Percentiles rank a stretch among this genome's conserved stretches.
Evolutionary conservation across 2,329 filamentous ascomycete species (phyloP).

Genomic region (Drechslerella stenobrocha): DNA sequence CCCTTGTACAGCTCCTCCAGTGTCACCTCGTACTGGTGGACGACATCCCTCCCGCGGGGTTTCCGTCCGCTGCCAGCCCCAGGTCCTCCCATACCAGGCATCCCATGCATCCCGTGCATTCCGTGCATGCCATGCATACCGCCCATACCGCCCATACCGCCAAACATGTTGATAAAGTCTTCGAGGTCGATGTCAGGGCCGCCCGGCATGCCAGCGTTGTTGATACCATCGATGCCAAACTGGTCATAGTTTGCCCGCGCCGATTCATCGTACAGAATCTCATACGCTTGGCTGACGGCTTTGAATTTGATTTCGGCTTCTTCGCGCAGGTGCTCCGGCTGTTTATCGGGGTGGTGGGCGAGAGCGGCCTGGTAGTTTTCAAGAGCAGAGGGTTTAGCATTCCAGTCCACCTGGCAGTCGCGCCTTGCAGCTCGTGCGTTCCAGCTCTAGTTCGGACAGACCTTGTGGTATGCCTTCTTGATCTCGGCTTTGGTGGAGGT

Average conservation of each 20-base stretch:
- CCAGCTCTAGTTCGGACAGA: constrained; percentile 56
- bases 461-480: constrained; percentile 96
- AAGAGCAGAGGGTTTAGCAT: constrained; percentile 14
- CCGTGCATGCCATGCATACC: constrained; percentile 64
- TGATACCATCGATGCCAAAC: constrained; percentile 94
- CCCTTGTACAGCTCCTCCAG: constrained; percentile 97
- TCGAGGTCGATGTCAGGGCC: constrained; percentile 78
- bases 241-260: constrained; percentile 89
- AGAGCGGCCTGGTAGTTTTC: constrained; percentile 69
- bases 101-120: constrained; percentile 59
- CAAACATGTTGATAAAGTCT: constrained; percentile 73
- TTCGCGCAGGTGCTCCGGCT: constrained; percentile 78
- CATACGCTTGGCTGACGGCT: constrained; percentile 87
- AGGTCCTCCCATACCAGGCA: constrained; percentile 57
- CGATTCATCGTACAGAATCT: constrained; percentile 94
- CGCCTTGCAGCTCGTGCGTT: constrained; percentile 17
- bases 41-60: constrained; percentile 73
- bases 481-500: constrained; percentile 76
- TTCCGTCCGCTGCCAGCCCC: constrained; percentile 57
- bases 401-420: not conserved
- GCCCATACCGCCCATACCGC: constrained; percentile 64
- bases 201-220: constrained; percentile 68
- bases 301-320: constrained; percentile 93
- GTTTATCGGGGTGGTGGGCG: constrained; percentile 92
- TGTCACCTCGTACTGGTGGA: constrained; percentile 86